Evolutionary conservation across 805 yeast genomes (phyloP), one percentile per base, ranked within the genome.

Genomic region (Candida tallmaniae): DNA sequence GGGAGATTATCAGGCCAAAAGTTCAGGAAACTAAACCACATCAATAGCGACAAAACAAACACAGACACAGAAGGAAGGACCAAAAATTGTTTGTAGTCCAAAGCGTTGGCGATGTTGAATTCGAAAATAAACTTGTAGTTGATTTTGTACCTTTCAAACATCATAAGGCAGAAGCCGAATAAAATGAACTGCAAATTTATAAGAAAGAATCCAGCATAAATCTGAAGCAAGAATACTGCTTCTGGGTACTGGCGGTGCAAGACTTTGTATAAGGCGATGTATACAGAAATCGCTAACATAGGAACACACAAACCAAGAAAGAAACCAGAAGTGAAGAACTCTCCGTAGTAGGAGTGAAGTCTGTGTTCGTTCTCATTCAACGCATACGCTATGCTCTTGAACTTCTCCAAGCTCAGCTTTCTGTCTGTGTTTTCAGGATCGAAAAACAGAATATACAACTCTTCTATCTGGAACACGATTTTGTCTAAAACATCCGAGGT

Each of bases 61-160:
- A 84, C 60, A 11, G 76, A 65, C 6, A 78, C 46, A 0, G 85
- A 61, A 0, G 95, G 86, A 15, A 86, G 46, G 10, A 83, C 65
- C 35, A 80, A 65, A 44, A 70, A 83, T 52, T 87, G 83, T 35
- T 76, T 70, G 43, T 62, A 80, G 48, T 84, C 79, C 31, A 86
- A 58, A 10, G 77, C 78, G 22, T 78, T 74, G 24, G 80, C 70
- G 28, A 80, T 73, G 51, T 85, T 79, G 46, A 88, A 81, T 59
- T 93, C 97, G 55, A 93, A 88, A 38, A 93, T 88, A 51, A 93
- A 89, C 50, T 82, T 82, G 56, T 93, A 93, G 56, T 90, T 93
- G 47, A 93, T 81, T 49, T 84, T 83, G 58, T 64, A 80, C 29
- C 60, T 55, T 17, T 78, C 70, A 90, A 95, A 93, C 3, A 81